A percentile compares a stretch with the other conserved stretches of the same genome.
Evolutionary conservation across 106 monocot species (phyloP).

Genomic region (Cymbidium sinense): DNA sequence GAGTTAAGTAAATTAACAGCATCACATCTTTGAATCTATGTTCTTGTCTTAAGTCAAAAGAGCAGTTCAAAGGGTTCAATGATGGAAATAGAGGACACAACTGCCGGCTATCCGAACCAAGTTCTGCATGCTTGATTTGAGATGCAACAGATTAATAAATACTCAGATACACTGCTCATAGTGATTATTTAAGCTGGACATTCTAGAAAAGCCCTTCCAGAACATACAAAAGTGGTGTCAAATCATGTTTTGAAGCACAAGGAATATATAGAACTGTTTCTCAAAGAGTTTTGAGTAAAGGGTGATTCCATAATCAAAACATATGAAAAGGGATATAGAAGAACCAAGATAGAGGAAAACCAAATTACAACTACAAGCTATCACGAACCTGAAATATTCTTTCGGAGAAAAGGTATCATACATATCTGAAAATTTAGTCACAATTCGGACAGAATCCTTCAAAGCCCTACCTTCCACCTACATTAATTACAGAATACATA

Average conservation of each 20-base stretch:
- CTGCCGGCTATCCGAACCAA: not conserved
- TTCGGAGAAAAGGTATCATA: conserved; percentile 59
- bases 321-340: not conserved
- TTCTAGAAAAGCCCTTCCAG: not conserved
- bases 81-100: too few relatives aligned
- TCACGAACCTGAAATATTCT: conserved; percentile 62
- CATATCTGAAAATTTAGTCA: conserved; percentile 77
- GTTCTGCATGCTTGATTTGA: not conserved
- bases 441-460: conserved; percentile 81
- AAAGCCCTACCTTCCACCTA: conserved; percentile 91
- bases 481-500: not conserved
- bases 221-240: not conserved
- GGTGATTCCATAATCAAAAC: not conserved
- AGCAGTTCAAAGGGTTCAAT: too few relatives aligned
- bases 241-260: not conserved
- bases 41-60: too few relatives aligned
- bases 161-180: not conserved
- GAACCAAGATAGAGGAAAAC: not conserved
- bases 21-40: too few relatives aligned
- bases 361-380: not conserved
- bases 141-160: not conserved
- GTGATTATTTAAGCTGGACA: not conserved
- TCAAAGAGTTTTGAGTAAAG: not conserved
- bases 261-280: not conserved
- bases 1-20: too few relatives aligned